Percentiles rank a stretch among this genome's conserved stretches.
These are phyloP conservation scores for Brachypodium distachyon DNA, from an alignment of 202 grass and related monocot genomes.

Conservation along the genomic window DNA sequence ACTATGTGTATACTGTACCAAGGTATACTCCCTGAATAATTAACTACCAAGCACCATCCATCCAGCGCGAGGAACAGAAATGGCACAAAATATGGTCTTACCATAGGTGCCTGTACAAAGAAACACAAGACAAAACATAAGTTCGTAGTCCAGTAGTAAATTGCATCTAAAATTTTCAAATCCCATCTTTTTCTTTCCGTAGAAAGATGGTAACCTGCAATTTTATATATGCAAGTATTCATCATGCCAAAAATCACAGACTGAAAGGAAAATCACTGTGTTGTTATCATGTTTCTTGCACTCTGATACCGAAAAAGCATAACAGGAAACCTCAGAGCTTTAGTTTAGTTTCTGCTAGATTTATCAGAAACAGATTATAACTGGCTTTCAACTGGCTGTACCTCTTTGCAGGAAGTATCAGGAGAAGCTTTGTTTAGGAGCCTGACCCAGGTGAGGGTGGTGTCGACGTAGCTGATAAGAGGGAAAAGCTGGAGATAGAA, in stretches of 20 bases:
- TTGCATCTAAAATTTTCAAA: too few species aligned
- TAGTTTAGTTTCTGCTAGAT: neutral
- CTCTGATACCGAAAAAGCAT: neutral
- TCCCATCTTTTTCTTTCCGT: neutral
- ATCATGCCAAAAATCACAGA: neutral
- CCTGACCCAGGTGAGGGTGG: conserved; percentile 21
- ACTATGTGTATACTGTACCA: conserved; percentile 4
- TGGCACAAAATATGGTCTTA: conserved; percentile 39
- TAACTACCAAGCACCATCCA: conserved; percentile 15
- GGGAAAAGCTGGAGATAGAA: conserved; percentile 53
- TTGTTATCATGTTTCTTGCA: neutral
- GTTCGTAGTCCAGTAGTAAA: neutral
- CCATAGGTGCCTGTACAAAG: conserved; percentile 37
- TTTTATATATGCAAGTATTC: neutral
- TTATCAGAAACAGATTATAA: neutral
- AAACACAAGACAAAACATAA: conserved; percentile 10
- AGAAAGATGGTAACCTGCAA: neutral
- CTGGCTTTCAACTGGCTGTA: neutral
- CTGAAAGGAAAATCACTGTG: neutral
- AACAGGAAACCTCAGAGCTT: neutral
- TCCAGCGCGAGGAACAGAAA: neutral
- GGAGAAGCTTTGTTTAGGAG: neutral
- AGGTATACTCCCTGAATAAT: conserved; percentile 24
- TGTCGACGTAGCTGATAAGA: conserved; percentile 40
- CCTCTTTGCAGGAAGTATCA: conserved; percentile 21